These are phyloP conservation scores for Circinella minor DNA, from an alignment of 371 early-diverging fungal genomes.

Conservation along the genomic window DNA sequence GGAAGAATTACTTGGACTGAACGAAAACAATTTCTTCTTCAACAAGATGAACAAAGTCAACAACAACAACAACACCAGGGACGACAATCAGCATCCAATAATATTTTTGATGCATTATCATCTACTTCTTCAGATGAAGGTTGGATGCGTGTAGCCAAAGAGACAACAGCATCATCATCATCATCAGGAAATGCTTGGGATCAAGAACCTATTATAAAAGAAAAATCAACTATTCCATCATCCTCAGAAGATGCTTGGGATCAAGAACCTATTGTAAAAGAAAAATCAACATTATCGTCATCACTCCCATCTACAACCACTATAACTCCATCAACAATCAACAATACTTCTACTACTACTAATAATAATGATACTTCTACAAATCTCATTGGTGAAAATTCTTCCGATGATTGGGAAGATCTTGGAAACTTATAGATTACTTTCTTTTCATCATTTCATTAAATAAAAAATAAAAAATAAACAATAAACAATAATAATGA, in stretches of 20 bases:
- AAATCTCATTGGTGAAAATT: background rate
- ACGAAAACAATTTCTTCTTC: slow-evolving; percentile 6
- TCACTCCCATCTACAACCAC: background rate
- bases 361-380: background rate
- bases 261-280: slow-evolving; percentile 6
- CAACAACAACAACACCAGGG: slow-evolving; percentile 1
- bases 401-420: slow-evolving; percentile 10
- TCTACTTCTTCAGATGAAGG: slow-evolving; percentile 5
- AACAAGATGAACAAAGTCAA: slow-evolving; percentile 2
- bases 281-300: background rate
- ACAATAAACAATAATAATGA: too few relatives aligned
- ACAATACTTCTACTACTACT: background rate
- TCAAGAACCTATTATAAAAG: slow-evolving; percentile 6
- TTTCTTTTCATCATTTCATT: too few relatives aligned
- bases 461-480: too few relatives aligned
- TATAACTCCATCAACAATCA: background rate
- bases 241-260: slow-evolving; percentile 11
- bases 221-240: background rate
- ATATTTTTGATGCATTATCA: slow-evolving; percentile 15
- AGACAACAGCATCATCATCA: background rate
- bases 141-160: slow-evolving; percentile 2
- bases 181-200: slow-evolving; percentile 7
- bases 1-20: slow-evolving; percentile 57
- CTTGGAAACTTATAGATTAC: background rate
- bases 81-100: background rate